Conservation (phyloP, 2,329 filamentous ascomycete genomes). For the Penicillium freii region DNA sequence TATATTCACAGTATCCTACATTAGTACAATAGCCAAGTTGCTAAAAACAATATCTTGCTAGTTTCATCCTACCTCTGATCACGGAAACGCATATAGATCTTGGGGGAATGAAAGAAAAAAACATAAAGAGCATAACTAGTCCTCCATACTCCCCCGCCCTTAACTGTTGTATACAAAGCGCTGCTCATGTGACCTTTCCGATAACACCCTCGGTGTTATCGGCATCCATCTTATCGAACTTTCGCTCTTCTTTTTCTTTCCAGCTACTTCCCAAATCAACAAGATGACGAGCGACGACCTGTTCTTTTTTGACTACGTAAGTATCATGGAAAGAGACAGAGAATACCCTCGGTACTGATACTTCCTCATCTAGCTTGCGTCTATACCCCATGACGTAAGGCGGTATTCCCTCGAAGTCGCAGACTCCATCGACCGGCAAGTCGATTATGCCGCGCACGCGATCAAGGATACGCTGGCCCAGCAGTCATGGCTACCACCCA, state of each 20-base stretch:
- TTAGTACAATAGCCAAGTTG: too few relatives aligned
- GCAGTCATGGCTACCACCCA: conserved; percentile 70
- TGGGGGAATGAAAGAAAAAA: rapidly evolving
- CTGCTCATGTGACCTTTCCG: conserved; percentile 7
- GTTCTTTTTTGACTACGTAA: conserved; percentile 73
- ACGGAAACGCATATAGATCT: rapidly evolving
- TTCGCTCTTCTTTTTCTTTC: conserved; percentile 13
- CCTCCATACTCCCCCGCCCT: not conserved
- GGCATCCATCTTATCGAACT: conserved; percentile 19
- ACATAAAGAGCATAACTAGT: not conserved
- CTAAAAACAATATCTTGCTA: too few relatives aligned
- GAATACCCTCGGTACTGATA: conserved; percentile 12
- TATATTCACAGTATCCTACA: not conserved
- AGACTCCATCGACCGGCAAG: conserved; percentile 75
- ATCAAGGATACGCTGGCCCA: conserved; percentile 68
- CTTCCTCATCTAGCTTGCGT: conserved; percentile 48
- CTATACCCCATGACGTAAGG: conserved; percentile 64
- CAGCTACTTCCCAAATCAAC: conserved; percentile 16
- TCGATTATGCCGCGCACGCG: conserved; percentile 70
- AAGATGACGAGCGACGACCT: conserved; percentile 77
- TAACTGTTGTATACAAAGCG: not conserved
- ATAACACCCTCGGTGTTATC: conserved; percentile 11
- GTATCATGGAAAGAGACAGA: conserved; percentile 31
- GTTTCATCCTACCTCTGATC: rapidly evolving
- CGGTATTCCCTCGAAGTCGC: conserved; percentile 71